These are phyloP conservation scores for Zasmidium citrigriseum DNA, from an alignment of 2,329 filamentous ascomycete species.

Conservation along the genomic window DNA sequence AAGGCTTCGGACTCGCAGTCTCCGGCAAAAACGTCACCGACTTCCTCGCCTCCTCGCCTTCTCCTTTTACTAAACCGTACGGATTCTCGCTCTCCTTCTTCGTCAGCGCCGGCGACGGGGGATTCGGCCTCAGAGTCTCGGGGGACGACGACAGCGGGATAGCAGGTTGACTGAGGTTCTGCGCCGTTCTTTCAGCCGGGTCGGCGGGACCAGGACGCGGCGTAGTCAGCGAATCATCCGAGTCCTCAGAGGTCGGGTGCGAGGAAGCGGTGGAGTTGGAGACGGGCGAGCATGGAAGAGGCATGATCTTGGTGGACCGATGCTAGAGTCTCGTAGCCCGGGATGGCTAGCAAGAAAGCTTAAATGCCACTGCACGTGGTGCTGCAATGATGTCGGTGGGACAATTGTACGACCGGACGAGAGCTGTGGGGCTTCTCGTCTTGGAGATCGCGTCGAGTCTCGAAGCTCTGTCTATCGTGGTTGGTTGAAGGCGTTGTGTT, in stretches of 20 bases:
- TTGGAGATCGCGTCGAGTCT: no score
- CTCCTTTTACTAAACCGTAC: slow-evolving; percentile 11
- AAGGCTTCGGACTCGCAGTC: slow-evolving; percentile 11
- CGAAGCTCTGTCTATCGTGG: no score
- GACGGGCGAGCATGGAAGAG: slow-evolving; percentile 36
- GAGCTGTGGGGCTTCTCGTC: no score
- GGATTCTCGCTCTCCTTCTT: slow-evolving; percentile 1
- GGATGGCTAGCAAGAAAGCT: background rate
- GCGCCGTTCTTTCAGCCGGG: slow-evolving; percentile 29
- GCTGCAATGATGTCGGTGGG: no score
- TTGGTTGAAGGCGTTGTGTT: no score
- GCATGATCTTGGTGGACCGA: slow-evolving; percentile 4
- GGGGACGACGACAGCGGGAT: slow-evolving; percentile 18
- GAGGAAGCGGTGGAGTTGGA: slow-evolving; percentile 33
- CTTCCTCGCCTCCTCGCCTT: slow-evolving; percentile 3
- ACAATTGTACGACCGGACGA: no score
- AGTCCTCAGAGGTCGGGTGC: slow-evolving; percentile 28
- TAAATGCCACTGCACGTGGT: background rate
- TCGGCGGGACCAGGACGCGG: slow-evolving; percentile 35
- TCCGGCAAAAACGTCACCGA: slow-evolving; percentile 15
- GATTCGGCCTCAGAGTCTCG: background rate
- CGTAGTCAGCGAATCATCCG: slow-evolving; percentile 35
- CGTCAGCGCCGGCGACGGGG: background rate
- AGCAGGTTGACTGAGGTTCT: slow-evolving; percentile 29
- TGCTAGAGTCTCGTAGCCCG: background rate